Conservation (phyloP, 2,329 filamentous ascomycete species). For the Fusarium nanum region DNA sequence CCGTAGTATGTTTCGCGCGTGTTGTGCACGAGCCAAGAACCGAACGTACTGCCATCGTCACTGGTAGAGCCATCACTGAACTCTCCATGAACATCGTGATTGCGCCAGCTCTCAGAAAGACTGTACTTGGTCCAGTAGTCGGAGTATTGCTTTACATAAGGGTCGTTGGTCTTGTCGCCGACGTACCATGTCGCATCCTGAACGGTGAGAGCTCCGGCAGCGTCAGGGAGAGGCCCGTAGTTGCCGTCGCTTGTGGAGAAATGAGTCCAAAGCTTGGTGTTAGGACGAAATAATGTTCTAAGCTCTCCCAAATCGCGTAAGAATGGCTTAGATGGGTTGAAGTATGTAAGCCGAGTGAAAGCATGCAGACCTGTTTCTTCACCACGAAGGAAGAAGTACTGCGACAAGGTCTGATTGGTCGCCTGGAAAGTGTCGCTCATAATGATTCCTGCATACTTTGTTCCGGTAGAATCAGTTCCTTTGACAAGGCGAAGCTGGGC, state of each 20-base stretch:
- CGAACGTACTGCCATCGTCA: conserved; percentile 62
- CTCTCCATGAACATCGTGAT: conserved; percentile 68
- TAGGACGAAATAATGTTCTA: conserved; percentile 69
- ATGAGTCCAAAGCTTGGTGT: conserved; percentile 69
- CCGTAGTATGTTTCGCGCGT: conserved; percentile 70
- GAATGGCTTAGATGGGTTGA: conserved; percentile 65
- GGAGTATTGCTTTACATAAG: conserved; percentile 64
- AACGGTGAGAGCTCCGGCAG: conserved; percentile 58
- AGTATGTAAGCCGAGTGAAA: conserved; percentile 68
- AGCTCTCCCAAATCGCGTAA: conserved; percentile 69
- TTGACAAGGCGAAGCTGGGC: conserved; percentile 58
- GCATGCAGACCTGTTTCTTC: conserved; percentile 70
- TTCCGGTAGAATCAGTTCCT: conserved; percentile 58
- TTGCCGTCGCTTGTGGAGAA: conserved; percentile 65
- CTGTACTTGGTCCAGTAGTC: conserved; percentile 75
- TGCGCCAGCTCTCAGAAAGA: conserved; percentile 66
- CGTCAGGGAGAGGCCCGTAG: conserved; percentile 60
- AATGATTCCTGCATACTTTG: conserved; percentile 65
- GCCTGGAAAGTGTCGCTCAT: conserved; percentile 68
- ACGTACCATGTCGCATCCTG: conserved; percentile 73
- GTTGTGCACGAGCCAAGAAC: conserved; percentile 72
- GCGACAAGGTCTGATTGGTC: conserved; percentile 68
- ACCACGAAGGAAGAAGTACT: conserved; percentile 72
- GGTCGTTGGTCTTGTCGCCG: conserved; percentile 63
- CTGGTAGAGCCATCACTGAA: conserved; percentile 54